Evolutionary conservation across 192 early-diverging fungal species (phyloP), one percentile per base, ranked within the genome.

Genomic region (Lunasporangiospora selenospora): DNA sequence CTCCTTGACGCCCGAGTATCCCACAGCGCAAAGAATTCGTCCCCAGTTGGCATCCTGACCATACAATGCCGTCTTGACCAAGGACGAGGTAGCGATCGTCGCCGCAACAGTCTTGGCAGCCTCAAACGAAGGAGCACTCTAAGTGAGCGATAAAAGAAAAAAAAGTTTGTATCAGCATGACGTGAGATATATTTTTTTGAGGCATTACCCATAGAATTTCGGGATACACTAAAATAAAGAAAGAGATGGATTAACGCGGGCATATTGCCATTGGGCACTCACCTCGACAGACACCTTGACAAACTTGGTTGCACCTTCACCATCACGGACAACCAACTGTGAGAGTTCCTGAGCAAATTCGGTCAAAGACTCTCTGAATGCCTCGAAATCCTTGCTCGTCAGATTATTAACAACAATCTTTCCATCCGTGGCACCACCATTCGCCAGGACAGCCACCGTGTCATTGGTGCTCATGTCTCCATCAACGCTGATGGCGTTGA

Each of bases 31-130:
- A 27, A 95, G 79, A 45, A 96, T 92, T 34, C 96, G 88, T 21
- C 96, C 97, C 97, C 97, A 98, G 77, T 98, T 98, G 40, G 97
- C 97, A 79, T 98, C 97, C 75, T 94, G 88, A 2, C 97, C 96
- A 64, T 90, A 98, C 32, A 98, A 80, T 16, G 97, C 97, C 0
- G 97, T 97, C 77, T 98, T 98, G 42, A 98, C 95, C 31, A 98
- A 76, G 38, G 92, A 89, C 9, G 95, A 97, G 2, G 92, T 97
- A 1, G 95, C 90, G 38, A 98, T 93, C 0, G 95, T 90, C 11
- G 85, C 86, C 2, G 93, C 92, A 6, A 96, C 87, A 33, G 80
- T 81, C 75, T 94, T 93, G 21, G 92, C 95, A 3, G 90, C 91
- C 10, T 75, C 79, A 66, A 92, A 94, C 0, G 86, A 75, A 16